Base-by-base conservation (phyloP, 2,329 filamentous ascomycete species). In the Aaosphaeria arxii region DNA sequence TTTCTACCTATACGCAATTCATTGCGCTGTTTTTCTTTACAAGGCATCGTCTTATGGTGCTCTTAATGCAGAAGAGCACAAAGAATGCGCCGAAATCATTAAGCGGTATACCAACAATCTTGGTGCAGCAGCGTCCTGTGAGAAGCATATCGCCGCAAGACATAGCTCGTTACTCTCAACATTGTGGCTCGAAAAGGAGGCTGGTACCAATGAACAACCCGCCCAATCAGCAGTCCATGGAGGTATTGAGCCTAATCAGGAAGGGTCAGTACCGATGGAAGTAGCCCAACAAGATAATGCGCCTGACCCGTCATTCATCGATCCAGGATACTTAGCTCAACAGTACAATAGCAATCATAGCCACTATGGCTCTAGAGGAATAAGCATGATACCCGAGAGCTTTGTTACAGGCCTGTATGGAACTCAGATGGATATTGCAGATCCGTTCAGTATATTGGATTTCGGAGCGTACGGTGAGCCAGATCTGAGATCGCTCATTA, bases 1-100 rank as follows among this genome's bases (percentile, higher is more conserved):
- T 11, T 50, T 43, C 17, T 50, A 50, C 11, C 44, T 50, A 24
- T 50, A 47, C 17, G 48, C 45, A 6, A 47, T 50, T 11, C 48
- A 50, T 13, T 47, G 44, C 17, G 48, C 48, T 2, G 48, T 50
- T 2, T 50, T 50, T 24, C 33, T 50, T 3, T 50, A 43, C 30
- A 50, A 50, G 35, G 48, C 48, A 13, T 40, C 40, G 4, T 45
- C 40, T 9, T 33, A 45, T 33, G 48, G 48, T 4, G 48, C 48
- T 11, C 36, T 50, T 11, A 36, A 32, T 5, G 7, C 24, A 6
- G 48, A 33, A 9, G 45, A 40, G 24, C 39, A 38, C 29, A 47
- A 40, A 24, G 36, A 40, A 24, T 40, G 38, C 30, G 38, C 41
- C 31, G 39, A 41, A 4, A 46, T 46, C 30, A 33, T 46, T n/a